Evolutionary conservation across 129 eudicot genomes (phyloP).

Genomic region (Scalesia atractyloides): DNA sequence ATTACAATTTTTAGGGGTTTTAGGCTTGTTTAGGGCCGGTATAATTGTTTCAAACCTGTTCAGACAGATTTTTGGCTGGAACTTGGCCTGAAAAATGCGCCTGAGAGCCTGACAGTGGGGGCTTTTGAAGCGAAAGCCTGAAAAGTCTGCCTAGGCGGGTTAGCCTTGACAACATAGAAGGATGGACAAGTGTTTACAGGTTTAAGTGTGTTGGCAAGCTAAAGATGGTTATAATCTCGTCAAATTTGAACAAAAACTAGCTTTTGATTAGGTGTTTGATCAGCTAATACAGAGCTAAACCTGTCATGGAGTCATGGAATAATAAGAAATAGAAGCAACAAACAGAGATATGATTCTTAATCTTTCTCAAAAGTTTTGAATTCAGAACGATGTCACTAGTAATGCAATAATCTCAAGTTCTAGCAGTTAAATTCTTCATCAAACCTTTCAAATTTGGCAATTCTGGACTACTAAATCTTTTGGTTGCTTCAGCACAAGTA

Average conservation of each 20-base stretch:
- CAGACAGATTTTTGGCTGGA: too few species aligned
- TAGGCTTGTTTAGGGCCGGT: too few species aligned
- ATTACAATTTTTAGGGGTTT: too few species aligned
- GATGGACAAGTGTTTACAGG: not conserved
- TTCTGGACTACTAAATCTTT: not conserved
- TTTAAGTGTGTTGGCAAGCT: not conserved
- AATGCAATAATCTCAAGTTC: not conserved
- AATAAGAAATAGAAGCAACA: not conserved
- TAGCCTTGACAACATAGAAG: too few species aligned
- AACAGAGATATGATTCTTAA: not conserved
- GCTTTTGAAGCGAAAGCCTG: too few species aligned
- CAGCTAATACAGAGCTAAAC: not conserved
- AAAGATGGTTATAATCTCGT: not conserved
- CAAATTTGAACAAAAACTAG: constrained; percentile 6
- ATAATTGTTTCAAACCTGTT: too few species aligned
- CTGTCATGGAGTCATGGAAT: not conserved
- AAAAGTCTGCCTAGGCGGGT: too few species aligned
- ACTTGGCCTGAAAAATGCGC: too few species aligned
- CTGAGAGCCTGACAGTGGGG: too few species aligned
- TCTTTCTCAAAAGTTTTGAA: not conserved
- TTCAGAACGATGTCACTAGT: not conserved
- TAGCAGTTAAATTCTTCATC: not conserved
- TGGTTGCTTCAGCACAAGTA: not conserved
- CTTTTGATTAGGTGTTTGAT: not conserved
- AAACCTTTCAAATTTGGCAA: not conserved